Evolutionary conservation across 441 rosid species (phyloP), one percentile per base, ranked within the genome.

Genomic region (Croton laevigatus): DNA sequence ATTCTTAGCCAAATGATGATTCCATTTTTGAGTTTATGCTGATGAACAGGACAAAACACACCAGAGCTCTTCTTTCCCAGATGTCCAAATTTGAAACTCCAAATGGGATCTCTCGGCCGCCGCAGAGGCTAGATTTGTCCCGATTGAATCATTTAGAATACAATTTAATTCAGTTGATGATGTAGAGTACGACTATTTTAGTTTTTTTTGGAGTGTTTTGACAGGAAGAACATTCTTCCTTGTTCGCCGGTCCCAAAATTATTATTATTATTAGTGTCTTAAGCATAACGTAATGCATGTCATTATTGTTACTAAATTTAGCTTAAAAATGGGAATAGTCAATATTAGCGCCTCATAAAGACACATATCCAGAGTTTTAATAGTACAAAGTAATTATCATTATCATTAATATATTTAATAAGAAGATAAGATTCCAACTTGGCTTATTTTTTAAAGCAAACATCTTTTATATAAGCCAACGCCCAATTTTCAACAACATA

Each of bases 141-240:
- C 42, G 20, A 51, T 7, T 45, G 19, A 23, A 8, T 14, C 8
- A 5, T 14, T 27, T 6, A 9, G 37, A 57, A 45, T 55, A 61
- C 32, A 27, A 27, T 51, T 17, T 60, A 14, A 66, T 68, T 40
- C 11, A 20, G 49, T 17, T 55, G 37, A 16, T 52, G 42, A 34
- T 48, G 8, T 11, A 32, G 54, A 2, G 32, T 27, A 27, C 32
- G 32, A 27, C 2, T 27, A 27, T 1, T 27, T 27, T 27, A 27
- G 32, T 27, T 27, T 27, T 27, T 27, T 27, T 13, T 40, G 32
- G 22, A 42, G 55, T 71, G 10, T 22, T 0, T 23, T 19, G 51
- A 49, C 17, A 48, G n/a, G 53, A 8, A 48, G 32, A 66, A 38
- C 75, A 53, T 79, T 76, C 46, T 65, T 69, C 54, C 76, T 58